A percentile compares a stretch with the other conserved stretches of the same genome.
Evolutionary conservation across 2,329 filamentous ascomycete species (phyloP).

Genomic region (Hymenoscyphus infarciens): DNA sequence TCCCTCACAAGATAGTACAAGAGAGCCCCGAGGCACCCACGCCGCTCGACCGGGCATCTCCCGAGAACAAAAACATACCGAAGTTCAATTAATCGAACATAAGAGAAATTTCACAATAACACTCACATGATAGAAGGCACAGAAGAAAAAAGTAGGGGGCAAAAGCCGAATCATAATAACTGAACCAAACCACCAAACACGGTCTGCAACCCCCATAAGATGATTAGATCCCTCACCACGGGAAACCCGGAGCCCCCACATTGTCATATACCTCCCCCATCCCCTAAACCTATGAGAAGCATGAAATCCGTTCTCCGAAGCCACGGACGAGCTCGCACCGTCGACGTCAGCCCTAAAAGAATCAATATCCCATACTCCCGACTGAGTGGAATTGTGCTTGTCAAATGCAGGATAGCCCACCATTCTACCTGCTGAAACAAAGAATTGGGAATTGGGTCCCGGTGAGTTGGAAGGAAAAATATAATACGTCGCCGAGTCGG

Average conservation of each 20-base stretch:
- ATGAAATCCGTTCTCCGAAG: background rate
- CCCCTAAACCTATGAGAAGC: constrained; percentile 3
- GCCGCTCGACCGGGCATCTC: no score
- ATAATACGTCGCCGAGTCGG: no score
- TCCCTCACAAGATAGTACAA: no score
- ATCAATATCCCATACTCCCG: background rate
- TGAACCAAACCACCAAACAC: constrained; percentile 3
- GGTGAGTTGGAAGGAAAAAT: background rate
- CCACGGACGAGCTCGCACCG: constrained; percentile 10
- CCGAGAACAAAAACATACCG: no score
- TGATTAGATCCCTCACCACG: background rate
- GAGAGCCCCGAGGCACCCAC: no score
- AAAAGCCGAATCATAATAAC: constrained; percentile 10
- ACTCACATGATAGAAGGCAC: background rate
- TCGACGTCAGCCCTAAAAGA: background rate
- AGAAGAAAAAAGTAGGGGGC: constrained; percentile 5
- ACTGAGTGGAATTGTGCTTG: constrained; percentile 8
- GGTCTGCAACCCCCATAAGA: constrained; percentile 8
- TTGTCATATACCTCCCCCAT: background rate
- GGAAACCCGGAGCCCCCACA: background rate
- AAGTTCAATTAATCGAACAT: no score
- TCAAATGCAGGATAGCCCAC: constrained; percentile 5
- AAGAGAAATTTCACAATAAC: background rate
- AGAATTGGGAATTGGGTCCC: constrained; percentile 6
- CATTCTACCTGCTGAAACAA: constrained; percentile 4